Evolutionary conservation across 352 stramenopile genomes (phyloP).

Genomic region (Phytopythium litorale): DNA sequence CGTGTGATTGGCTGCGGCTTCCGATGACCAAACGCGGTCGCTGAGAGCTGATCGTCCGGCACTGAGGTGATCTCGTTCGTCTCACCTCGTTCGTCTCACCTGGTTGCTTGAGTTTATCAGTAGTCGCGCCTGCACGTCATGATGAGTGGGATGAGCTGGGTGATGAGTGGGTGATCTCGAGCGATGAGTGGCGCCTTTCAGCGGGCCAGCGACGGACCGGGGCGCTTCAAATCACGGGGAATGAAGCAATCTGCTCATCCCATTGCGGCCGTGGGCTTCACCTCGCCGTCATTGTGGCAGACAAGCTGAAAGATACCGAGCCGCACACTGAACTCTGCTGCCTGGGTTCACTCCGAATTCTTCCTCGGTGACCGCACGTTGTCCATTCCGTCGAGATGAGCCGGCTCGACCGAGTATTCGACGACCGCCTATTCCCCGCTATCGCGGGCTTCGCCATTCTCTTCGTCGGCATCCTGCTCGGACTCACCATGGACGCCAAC

Average conservation of each 20-base stretch:
- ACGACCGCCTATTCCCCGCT: slow-evolving; percentile 37
- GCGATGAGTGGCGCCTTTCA: not conserved
- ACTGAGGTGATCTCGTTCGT: not conserved
- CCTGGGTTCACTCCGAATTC: not conserved
- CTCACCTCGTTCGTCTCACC: too few species aligned
- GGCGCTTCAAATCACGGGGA: not conserved
- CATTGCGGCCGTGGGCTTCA: too few species aligned
- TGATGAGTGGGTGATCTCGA: not conserved
- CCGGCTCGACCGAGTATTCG: slow-evolving; percentile 11
- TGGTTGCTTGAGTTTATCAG: too few species aligned
- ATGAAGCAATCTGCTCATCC: not conserved
- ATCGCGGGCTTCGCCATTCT: slow-evolving; percentile 40
- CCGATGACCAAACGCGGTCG: not conserved
- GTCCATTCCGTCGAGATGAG: not conserved
- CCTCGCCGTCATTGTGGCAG: not conserved
- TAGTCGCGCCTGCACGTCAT: too few species aligned
- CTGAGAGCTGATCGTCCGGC: not conserved
- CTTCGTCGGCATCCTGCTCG: slow-evolving; percentile 31
- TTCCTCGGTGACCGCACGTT: too few species aligned
- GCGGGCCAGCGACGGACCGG: too few species aligned
- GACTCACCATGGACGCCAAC: slow-evolving; percentile 42
- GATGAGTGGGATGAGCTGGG: not conserved
- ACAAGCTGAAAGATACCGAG: not conserved
- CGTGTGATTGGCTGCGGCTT: slow-evolving; percentile 1
- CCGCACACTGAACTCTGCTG: not conserved